phyloP scores from a whole-genome alignment of 176 grass and related monocot species.

The Triticum timopheevii region DNA sequence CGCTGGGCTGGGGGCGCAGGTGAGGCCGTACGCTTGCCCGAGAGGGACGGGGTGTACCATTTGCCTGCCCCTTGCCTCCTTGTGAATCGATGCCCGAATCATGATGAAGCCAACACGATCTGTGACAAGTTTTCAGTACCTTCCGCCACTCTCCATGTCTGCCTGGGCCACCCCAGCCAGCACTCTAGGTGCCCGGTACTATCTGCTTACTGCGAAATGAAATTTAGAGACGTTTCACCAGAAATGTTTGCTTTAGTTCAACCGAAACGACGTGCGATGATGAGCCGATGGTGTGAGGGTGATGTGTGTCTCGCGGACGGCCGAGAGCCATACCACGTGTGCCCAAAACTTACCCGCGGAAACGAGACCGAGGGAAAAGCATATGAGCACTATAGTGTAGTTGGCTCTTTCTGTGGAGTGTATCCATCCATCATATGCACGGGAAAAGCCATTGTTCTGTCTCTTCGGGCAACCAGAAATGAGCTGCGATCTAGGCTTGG shows the following conservation, averaged over 20 bases:
- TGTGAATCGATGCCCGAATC: background rate
- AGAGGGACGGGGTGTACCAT: conserved; percentile 27
- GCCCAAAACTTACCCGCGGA: background rate
- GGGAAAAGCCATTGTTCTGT: background rate
- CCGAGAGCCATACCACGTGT: background rate
- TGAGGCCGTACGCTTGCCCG: conserved; percentile 29
- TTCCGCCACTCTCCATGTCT: background rate
- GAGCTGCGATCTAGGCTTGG: background rate
- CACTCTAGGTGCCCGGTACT: background rate
- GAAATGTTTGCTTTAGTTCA: background rate
- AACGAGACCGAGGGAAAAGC: background rate
- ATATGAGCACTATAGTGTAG: background rate
- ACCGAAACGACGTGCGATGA: background rate
- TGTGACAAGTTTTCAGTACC: background rate
- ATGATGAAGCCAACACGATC: background rate
- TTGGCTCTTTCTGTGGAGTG: background rate
- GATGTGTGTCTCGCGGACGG: background rate
- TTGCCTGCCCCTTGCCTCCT: background rate
- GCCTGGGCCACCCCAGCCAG: background rate
- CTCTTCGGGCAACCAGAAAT: background rate
- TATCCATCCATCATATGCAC: background rate
- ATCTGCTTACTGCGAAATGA: background rate
- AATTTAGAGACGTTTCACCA: background rate
- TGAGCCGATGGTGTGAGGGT: background rate
- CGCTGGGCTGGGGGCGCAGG: background rate